phyloP scores from a whole-genome alignment of 306 rosid species.

The Cyamopsis tetragonoloba region DNA sequence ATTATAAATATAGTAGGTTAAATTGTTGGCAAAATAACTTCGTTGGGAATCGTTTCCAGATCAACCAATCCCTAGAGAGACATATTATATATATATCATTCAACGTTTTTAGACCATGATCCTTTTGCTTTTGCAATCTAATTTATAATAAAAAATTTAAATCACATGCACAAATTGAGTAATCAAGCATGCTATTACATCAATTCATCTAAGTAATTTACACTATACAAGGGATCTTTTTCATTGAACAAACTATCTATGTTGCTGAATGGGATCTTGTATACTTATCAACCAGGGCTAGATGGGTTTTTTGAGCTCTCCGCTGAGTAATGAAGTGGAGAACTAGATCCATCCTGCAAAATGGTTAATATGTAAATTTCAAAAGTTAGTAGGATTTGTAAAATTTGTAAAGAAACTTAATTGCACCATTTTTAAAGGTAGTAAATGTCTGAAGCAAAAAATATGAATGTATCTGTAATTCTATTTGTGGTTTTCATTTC shows the following conservation, averaged over 20 bases:
- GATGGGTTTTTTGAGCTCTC: conserved; percentile 16
- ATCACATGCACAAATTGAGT: background rate
- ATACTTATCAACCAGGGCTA: conserved; percentile 6
- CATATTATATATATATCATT: too few species aligned
- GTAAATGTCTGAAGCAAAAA: too few species aligned
- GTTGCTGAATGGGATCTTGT: background rate
- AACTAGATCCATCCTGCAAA: conserved; percentile 25
- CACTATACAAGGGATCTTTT: background rate
- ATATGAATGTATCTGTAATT: too few species aligned
- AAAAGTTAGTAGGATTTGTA: too few species aligned
- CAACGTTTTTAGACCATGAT: background rate
- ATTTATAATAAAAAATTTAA: background rate
- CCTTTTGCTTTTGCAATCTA: background rate
- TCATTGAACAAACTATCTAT: background rate
- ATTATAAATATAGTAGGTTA: background rate
- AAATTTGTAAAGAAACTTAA: too few species aligned
- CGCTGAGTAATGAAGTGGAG: conserved; percentile 22
- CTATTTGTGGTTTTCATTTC: too few species aligned
- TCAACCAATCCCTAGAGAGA: background rate
- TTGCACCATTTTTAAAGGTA: too few species aligned
- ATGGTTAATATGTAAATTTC: background rate
- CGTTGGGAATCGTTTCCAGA: background rate
- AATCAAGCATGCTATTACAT: conserved; percentile 10
- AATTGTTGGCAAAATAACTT: background rate
- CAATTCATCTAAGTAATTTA: conserved; percentile 12